Base-by-base conservation (phyloP, 2,329 filamentous ascomycete species). In the Fusarium protoensiforme region DNA sequence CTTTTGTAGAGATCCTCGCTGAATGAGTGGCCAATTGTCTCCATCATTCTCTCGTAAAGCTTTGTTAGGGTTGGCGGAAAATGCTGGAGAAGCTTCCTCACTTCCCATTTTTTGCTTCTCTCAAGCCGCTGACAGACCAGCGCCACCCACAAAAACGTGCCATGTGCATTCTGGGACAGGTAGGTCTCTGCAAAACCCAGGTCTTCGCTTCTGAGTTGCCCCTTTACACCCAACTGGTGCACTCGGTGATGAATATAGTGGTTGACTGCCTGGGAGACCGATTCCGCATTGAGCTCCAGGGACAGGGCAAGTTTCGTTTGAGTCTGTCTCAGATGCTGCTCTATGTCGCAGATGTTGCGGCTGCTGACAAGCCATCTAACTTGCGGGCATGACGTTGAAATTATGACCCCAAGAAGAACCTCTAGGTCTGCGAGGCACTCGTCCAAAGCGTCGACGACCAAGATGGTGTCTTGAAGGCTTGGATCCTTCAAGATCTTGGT, bases 401-500 rank as follows among this genome's bases (percentile, higher is more conserved):
- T 58, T 16, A 71, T 57, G 0, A 18, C 0, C 1, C 79, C 36
- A 4, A 87, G 72, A 11, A 87, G 81, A 27, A 78, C 29, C 0
- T 57, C 18, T 6, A 73, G 67, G 33, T 73, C 79, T 0, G 46
- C 54, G 7, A 56, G 60, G 20, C 84, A 87, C 71, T 88, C 85
- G 62, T 88, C 83, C 1, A 88, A 80, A 0, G 84, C 85, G 74
- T 87, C 85, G 20, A 88, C 74, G 7, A 87, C 68, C 2, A 88
- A 73, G 6, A 68, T 11, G 7, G 83, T 72, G 48, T 85, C 83
- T 43, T 79, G 24, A 2, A 48, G 22, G 0, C 14, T 0, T 27
- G 16, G 5, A 18, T 48, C 43, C 6, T 1, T 0, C 16, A 48
- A 18, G 0, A 48, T 48, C 1, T 27, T 6, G 5, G 1, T 10